Evolutionary conservation across 2,329 filamentous ascomycete species (phyloP).

Genomic region (Bipolaris cookei): DNA sequence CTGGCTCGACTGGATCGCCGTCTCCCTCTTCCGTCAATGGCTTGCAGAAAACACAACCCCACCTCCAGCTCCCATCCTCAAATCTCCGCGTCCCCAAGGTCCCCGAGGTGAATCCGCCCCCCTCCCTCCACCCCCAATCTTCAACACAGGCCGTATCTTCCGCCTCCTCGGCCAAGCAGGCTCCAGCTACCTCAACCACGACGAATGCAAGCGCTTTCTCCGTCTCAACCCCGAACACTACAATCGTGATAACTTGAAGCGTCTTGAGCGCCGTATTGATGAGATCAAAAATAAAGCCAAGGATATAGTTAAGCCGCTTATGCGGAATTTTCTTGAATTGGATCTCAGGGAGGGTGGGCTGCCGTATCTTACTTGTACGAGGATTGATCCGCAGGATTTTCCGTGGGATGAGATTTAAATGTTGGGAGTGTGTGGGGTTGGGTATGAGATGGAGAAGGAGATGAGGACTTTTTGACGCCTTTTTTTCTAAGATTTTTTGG

Average conservation of each 20-base stretch:
- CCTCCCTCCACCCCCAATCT: slow-evolving; percentile 52
- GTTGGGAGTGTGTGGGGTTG: not conserved
- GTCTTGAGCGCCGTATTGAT: slow-evolving; percentile 86
- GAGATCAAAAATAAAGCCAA: slow-evolving; percentile 85
- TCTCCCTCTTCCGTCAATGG: slow-evolving; percentile 91
- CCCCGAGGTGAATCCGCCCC: slow-evolving; percentile 29
- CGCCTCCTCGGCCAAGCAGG: slow-evolving; percentile 72
- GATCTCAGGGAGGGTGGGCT: slow-evolving; percentile 66
- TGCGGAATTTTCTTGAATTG: slow-evolving; percentile 83
- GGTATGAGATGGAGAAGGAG: not conserved
- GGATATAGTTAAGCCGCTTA: slow-evolving; percentile 82
- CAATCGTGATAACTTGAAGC: slow-evolving; percentile 80
- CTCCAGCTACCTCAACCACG: slow-evolving; percentile 74
- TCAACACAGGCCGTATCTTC: slow-evolving; percentile 75
- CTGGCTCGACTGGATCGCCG: slow-evolving; percentile 88
- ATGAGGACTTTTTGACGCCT: slow-evolving; percentile 14
- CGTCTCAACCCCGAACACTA: slow-evolving; percentile 84
- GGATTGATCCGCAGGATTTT: slow-evolving; percentile 66
- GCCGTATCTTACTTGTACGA: slow-evolving; percentile 70
- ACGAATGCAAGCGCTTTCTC: slow-evolving; percentile 89
- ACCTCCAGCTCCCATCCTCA: slow-evolving; percentile 62
- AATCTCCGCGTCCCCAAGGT: slow-evolving; percentile 50
- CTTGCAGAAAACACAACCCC: slow-evolving; percentile 87
- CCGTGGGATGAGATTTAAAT: slow-evolving; percentile 60
- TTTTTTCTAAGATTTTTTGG: slow-evolving; percentile 4